Percentiles rank a stretch among this genome's conserved stretches.
Evolutionary conservation across 768 basidiomycete genomes (phyloP).

Genomic region (Suillus fuscotomentosus): DNA sequence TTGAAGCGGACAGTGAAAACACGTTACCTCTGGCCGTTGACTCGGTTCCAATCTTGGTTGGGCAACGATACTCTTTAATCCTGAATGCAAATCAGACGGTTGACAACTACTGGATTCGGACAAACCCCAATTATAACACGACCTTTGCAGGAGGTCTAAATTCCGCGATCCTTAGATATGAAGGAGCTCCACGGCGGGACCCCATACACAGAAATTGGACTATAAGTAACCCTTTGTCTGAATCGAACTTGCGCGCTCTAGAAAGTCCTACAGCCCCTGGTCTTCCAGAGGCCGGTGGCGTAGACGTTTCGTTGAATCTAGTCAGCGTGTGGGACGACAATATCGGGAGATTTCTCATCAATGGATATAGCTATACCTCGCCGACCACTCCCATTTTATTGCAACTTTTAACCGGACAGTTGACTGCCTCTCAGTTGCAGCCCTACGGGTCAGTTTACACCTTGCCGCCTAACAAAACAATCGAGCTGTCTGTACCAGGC

Average conservation of each 20-base stretch:
- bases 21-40: conserved; percentile 37
- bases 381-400: conserved; percentile 17
- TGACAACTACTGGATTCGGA: conserved; percentile 39
- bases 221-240: conserved; percentile 10
- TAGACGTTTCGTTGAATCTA: conserved; percentile 19
- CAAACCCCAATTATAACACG: conserved; percentile 22
- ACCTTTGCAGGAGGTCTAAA: conserved; percentile 29
- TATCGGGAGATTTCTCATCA: conserved; percentile 13
- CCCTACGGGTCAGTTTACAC: conserved; percentile 14
- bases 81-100: conserved; percentile 36
- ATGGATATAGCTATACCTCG: conserved; percentile 12
- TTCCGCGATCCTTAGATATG: conserved; percentile 15
- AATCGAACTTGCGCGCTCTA: conserved; percentile 16
- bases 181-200: conserved; percentile 12
- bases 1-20: conserved; percentile 41
- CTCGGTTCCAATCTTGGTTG: conserved; percentile 32
- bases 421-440: conserved; percentile 8
- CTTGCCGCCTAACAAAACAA: conserved; percentile 12
- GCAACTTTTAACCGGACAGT: conserved; percentile 20
- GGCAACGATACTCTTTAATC: conserved; percentile 47
- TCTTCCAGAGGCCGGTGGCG: conserved; percentile 7
- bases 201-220: conserved; percentile 8
- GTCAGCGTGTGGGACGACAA: conserved; percentile 12
- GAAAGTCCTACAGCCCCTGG: conserved; percentile 14
- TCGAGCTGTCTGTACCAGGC: conserved; percentile 16